Evolutionary conservation across 768 basidiomycete genomes (phyloP), one percentile per base, ranked within the genome.

Genomic region (Podaxis rugospora): DNA sequence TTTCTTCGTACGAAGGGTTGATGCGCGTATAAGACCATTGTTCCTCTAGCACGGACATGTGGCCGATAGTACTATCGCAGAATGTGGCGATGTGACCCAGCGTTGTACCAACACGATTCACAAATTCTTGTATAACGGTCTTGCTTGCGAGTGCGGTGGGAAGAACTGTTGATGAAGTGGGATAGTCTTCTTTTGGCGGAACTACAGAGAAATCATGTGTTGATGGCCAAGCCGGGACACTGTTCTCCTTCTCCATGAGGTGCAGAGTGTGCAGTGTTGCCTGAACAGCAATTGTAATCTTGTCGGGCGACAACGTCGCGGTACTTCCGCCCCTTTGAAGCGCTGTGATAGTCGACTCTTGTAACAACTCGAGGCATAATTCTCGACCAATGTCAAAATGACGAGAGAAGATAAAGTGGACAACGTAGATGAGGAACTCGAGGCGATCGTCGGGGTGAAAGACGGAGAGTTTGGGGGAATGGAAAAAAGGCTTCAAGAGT

Each of bases 371-470:
- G 63, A 94, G 67, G 67, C 90, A 88, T 28, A 95, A 73, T 51
- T 95, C 93, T 67, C 84, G 80, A 5, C 94, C 95, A 63, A 88
- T 90, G 28, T 96, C 93, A 58, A 91, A 84, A 71, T 95, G 85
- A 18, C 92, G 88, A 9, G 87, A 87, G 50, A 94, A 82, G 56
- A 93, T 78, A 69, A 91, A 95, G 69, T 97, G 93, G 18, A 88
- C 74, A 51, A 93, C 84, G 68, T 86, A 89, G 46, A 87, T 82
- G 68, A 95, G 86, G 3, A 88, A 83, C 49, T 93, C 90, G 0
- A 89, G 75, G 40, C 86, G 84, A 51, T 95, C 87, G 37, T 97
- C 95, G 7, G 80, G 76, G 11, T 88, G 87, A 59, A 82, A 80
- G 47, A 89, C 75, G 4, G 74, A 72, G 3, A 83, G 72, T 25